Evolutionary conservation across 768 basidiomycete genomes (phyloP), one percentile per base, ranked within the genome.

Genomic region (Psilocybe subaeruginosa): DNA sequence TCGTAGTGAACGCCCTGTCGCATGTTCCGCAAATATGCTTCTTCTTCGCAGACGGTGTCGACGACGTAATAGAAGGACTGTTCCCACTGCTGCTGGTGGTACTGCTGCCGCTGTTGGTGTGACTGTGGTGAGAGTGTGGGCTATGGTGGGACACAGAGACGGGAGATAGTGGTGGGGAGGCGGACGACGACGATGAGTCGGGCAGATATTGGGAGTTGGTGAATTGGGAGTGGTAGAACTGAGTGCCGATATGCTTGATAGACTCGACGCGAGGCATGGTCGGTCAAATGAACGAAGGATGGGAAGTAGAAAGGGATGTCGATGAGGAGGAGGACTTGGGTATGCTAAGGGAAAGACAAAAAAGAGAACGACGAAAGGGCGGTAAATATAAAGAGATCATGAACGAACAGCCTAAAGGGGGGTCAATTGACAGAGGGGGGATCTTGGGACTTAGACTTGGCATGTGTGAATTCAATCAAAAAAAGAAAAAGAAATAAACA

Each of bases 1-100:
- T 90, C 27, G 94, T 96, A 56, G 92, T 93, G 75, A 96, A 96
- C 0, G 85, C 83, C 47, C 92, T 85, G 2, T 87, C 81, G 74
- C 94, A 96, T 4, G 84, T 86, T 0, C 73, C 66, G 71, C 94
- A 96, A 58, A 90, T 73, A 68, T 95, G 82, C 64, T 80, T 82
- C 71, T 82, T 82, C 72, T 81, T 82, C 3, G 68, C 50, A 2
- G 72, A 65, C 14, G 71, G 11, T 0, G 63, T 23, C 3, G 68
- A 29, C 4, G 63, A 53, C 2, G 64, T 35, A 4, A 49, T 54
- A 31, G 37, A 49, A 14, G 58, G 35, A 43, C 41, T 43, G 11
- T 12, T n/a, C n/a, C 14, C 37, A 14, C 37, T 39, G 37, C 37
- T 39, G 37, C 37, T 39, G 7, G 37, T 39, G 14, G 7, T 39